Base-by-base conservation (phyloP, 495 filamentous ascomycete genomes). In the Penicillium verhagenii region DNA sequence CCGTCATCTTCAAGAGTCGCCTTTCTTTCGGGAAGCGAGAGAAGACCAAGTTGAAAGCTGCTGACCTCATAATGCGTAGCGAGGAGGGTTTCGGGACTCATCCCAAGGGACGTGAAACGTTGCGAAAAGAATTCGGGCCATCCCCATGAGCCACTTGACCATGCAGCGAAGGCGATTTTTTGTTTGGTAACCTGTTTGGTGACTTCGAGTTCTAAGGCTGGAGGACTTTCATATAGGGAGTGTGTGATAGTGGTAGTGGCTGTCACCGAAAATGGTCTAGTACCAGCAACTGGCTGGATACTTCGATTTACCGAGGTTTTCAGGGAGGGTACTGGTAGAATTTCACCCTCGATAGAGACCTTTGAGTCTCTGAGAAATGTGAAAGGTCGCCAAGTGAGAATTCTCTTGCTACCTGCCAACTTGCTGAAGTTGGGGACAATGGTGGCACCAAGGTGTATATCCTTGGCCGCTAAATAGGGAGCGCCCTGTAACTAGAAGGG, bases 1-100 rank as follows among this genome's bases (percentile, higher is more conserved):
- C 66, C 65, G n/a, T 68, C 61, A 18, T 59, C 26, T 8, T 56
- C 50, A 24, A 53, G 42, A 6, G 53, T 28, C 6, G 48, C 37
- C 26, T 44, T 42, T 0, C 60, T 16, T 13, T 58, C 48, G 0
- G 73, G 56, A 0, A 63, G 42, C 8, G 72, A 69, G 13, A 71
- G 54, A 21, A 75, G 54, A 8, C 70, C 72, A 24, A 76, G 35
- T 38, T 73, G 67, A n/a, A 77, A 53, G 18, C 60, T 62, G 56
- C 72, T 72, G 0, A 49, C 13, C 37, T 72, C 53, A 24, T 47
- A 54, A 10, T 58, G 47, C 14, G 57, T 45, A n/a, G 47, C 53
- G 23, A 63, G 54, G 5, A 64, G 55, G 19, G 58, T 51, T 31
- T 65, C 54, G 14, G 60, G 23, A 16, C 65, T 59, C 54, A 67